Conservation (phyloP, 495 filamentous ascomycete genomes). For the Aspergillus heteromorphus region DNA sequence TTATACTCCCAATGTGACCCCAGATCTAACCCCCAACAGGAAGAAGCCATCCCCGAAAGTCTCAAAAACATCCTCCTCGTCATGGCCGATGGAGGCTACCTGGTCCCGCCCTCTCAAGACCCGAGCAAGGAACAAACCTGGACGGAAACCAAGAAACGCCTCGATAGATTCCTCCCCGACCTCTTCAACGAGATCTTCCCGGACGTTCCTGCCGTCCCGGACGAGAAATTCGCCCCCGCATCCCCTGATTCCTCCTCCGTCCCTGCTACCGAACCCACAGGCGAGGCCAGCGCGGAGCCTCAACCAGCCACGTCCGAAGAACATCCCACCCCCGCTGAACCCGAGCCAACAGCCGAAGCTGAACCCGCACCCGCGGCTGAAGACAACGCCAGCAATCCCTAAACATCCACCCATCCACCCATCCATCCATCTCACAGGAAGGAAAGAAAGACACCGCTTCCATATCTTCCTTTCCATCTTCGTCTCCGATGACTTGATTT, state of each 20-base stretch:
- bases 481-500: too few species aligned
- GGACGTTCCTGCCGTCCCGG: slow-evolving; percentile 22
- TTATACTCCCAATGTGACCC: neutral
- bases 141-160: slow-evolving; percentile 71
- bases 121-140: slow-evolving; percentile 48
- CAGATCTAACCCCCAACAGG: slow-evolving; percentile 39
- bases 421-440: too few species aligned
- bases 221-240: slow-evolving; percentile 21
- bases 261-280: neutral
- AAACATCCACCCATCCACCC: too few species aligned
- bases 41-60: slow-evolving; percentile 92
- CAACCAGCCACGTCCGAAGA: neutral
- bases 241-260: slow-evolving; percentile 15
- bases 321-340: neutral
- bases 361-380: slow-evolving; percentile 6
- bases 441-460: too few species aligned
- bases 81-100: slow-evolving; percentile 85
- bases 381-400: neutral
- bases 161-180: slow-evolving; percentile 85
- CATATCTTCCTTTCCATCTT: too few species aligned
- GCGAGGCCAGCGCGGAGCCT: neutral
- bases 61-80: slow-evolving; percentile 95
- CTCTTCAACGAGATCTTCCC: slow-evolving; percentile 54
- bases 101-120: slow-evolving; percentile 58
- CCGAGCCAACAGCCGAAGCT: neutral